Conservation (phyloP, 129 eudicot genomes). For the Kitagawia praeruptora region DNA sequence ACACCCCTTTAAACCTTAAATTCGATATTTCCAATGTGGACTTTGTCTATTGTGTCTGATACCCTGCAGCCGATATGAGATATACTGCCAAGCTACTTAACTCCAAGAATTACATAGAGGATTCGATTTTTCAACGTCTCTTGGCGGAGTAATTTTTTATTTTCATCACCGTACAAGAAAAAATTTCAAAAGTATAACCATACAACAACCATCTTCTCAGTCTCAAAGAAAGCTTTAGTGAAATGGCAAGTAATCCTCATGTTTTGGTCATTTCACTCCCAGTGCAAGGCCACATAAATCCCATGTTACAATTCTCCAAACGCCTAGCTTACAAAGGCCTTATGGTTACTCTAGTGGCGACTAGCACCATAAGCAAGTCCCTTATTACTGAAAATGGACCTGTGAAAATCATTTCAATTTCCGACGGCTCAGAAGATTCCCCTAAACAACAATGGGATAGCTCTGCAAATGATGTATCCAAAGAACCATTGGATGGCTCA, state of each 20-base stretch:
- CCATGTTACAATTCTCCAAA: slow-evolving; percentile 25
- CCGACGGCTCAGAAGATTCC: slow-evolving; percentile 7
- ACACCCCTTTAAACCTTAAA: too few species aligned
- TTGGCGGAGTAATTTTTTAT: background rate
- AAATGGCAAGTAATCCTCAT: slow-evolving; percentile 13
- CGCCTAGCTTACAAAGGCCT: slow-evolving; percentile 23
- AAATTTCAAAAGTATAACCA: background rate
- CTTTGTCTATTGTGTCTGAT: too few species aligned
- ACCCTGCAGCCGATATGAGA: too few species aligned
- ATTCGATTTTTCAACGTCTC: background rate
- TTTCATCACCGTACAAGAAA: background rate
- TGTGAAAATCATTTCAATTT: slow-evolving; percentile 6
- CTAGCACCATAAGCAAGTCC: background rate
- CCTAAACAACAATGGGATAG: background rate
- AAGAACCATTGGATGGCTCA: slow-evolving; percentile 6
- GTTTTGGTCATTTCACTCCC: slow-evolving; percentile 7
- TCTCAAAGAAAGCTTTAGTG: background rate
- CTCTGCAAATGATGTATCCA: background rate
- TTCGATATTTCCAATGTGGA: too few species aligned
- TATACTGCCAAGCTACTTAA: too few species aligned
- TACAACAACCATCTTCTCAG: background rate
- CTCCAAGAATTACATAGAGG: background rate
- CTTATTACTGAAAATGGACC: background rate
- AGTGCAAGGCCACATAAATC: slow-evolving; percentile 38
- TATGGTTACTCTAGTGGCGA: slow-evolving; percentile 13